A percentile compares a stretch with the other conserved stretches of the same genome.
Evolutionary conservation across 805 yeast species (phyloP).

Genomic region (Candida jianshihensis): DNA sequence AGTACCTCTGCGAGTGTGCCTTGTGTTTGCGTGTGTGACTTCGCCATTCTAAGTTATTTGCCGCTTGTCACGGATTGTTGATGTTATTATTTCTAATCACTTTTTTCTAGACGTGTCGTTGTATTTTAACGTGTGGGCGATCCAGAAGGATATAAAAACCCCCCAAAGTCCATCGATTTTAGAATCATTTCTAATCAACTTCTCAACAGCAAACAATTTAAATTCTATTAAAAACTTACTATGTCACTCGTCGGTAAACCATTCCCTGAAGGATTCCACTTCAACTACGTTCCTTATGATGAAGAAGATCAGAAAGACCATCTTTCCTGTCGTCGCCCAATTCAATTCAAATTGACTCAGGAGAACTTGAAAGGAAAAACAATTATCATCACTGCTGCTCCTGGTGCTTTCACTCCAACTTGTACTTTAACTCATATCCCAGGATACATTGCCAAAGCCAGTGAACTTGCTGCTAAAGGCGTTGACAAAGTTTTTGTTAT

Average conservation of each 20-base stretch:
- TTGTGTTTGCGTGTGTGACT: not conserved
- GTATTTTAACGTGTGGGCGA: not conserved
- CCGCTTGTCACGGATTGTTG: no score
- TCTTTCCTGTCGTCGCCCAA: constrained; percentile 20
- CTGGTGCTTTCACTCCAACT: constrained; percentile 86
- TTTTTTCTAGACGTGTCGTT: no score
- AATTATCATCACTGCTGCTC: constrained; percentile 67
- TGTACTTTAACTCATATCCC: constrained; percentile 71
- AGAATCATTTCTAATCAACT: no score
- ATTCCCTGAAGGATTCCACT: constrained; percentile 24
- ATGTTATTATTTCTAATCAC: not conserved
- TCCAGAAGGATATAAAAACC: no score
- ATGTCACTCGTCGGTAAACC: constrained; percentile 9
- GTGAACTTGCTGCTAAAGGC: constrained; percentile 48
- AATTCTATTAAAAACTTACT: not conserved
- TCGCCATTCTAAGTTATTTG: not conserved
- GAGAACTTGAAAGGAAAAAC: constrained; percentile 22
- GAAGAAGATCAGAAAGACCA: constrained; percentile 20
- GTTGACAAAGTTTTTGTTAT: constrained; percentile 54
- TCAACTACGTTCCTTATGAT: constrained; percentile 23
- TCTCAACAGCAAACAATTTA: not conserved
- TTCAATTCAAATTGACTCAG: constrained; percentile 17
- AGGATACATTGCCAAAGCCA: constrained; percentile 45
- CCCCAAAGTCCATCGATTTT: no score
- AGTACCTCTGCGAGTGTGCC: not conserved